Evolutionary conservation across 106 monocot genomes (phyloP), one percentile per base, ranked within the genome.

Genomic region (Dactylorhiza incarnata): DNA sequence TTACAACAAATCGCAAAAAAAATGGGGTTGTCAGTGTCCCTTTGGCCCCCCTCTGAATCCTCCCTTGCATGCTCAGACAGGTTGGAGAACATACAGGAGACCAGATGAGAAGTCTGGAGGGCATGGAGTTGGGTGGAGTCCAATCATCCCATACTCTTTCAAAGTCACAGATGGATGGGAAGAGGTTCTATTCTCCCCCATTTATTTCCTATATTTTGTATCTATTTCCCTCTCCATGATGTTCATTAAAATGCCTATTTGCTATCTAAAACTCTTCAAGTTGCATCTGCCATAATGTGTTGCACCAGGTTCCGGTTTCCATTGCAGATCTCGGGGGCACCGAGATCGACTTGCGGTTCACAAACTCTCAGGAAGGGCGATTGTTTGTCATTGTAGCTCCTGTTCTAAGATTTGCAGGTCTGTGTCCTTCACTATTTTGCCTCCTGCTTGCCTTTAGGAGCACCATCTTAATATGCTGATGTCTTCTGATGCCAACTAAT

Each of bases 71-170:
- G 86, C 78, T 88, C 95, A 93, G 95, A 92, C 92, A 95, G 95
- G 95, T 87, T 93, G 90, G 90, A 93, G 93, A 76, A 93, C 90
- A 45, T 96, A 96, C 55, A 76, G 80, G 24, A 86, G 95, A 74
- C 95, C 95, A 29, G 93, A 96, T 65, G 95, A 96, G 20, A 96
- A 96, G 73, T 96, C 95, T 17, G 95, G 95, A 24, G 95, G 95
- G 24, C 95, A 96, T 83, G 95, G 95, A 66, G 95, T 96, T 2
- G 95, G 95, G 1, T 96, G 95, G 95, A 96, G 95, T 74, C 95
- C 95, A 19, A 96, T 96, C 49, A 93, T 93, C 14, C 95, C 95
- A 13, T 96, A 96, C 88, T 75, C 25, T 29, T 96, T 96, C 81
- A 80, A 77, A 75, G 95, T 96, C 73, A 93, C 90, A 6, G 69